Base-by-base conservation (phyloP, 192 early-diverging fungal genomes). In the Entrophospora sp. region DNA sequence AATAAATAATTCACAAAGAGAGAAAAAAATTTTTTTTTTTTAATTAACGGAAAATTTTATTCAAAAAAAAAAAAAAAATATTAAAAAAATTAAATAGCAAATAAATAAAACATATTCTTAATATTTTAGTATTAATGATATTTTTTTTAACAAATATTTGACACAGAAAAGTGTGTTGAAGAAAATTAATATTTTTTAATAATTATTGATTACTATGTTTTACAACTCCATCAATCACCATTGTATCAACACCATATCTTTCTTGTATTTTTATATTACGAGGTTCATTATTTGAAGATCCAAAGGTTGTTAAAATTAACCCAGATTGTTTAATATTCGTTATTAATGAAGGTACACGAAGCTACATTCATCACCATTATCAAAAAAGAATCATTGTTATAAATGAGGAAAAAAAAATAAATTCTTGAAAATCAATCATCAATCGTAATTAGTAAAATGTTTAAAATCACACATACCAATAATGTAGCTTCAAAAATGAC, bases 291-390 rank as follows among this genome's bases (percentile, higher is more conserved):
- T 97, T 97, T 16, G 78, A 80, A n/a, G 69, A 45, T 1, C 95
- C 97, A 79, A 92, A 95, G 20, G 95, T 95, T 3, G 89, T 87
- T 48, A 98, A 75, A 27, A 99, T 84, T 30, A 99, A 70, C 1
- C 97, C 95, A 46, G 86, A 88, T 64, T 94, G 87, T 64, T 99
- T 99, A 60, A 96, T 88, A 43, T 87, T 93, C 22, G 85, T 84
- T 65, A 99, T 92, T 28, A 99, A 74, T 27, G 85, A 79, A 13
- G 97, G 95, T 34, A 95, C 91, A 73, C 91, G 87, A 24, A 94
- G 82, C 92, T 94, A 77, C 30, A 34, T 20, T 25, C 59, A 25
- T 44, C 36, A 1, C 65, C 49, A 2, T 25, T n/a, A 38, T 58
- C 32, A 58, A 45, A 38, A 27, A 49, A 6, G 6, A 18, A n/a